Evolutionary conservation across 352 stramenopile genomes (phyloP), one percentile per base, ranked within the genome.

Genomic region (Elongisporangium prolatum): DNA sequence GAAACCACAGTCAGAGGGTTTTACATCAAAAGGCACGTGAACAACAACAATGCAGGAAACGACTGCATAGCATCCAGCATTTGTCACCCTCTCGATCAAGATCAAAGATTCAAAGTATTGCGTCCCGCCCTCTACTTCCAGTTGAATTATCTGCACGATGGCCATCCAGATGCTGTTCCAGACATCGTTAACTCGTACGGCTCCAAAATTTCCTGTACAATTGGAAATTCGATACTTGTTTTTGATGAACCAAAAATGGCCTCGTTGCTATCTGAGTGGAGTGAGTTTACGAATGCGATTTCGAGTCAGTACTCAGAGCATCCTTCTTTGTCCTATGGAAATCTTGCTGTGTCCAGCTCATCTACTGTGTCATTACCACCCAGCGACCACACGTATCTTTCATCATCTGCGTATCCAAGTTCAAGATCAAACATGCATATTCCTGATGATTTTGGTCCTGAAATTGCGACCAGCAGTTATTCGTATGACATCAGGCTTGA

Each of bases 61-160:
- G 67, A 90, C 38, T 95, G 86, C 20, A 84, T 95, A 54, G 80
- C 80, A 44, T 94, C 84, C 14, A 95, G 86, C 53, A 73, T 95
- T 22, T 50, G 48, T 21, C 60, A 53, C 63, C 55, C 48, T 50
- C 66, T 10, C 28, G 56, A 24, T 18, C 34, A 44, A 17, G 34
- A 44, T 44, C 34, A 44, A 2, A 44, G 34, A 11, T 9, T 44
- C 5, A 44, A 4, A 44, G 34, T 17, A 11, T 48, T 52, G 9
- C 58, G 21, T 1, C 54, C 71, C 18, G 67, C 79, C 4, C 60
- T 93, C 61, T 65, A 61, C 34, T 67, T 93, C 8, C 75, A 66
- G 18, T 81, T 94, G 62, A 74, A 95, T 65, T 77, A 81, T 53
- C 71, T 95, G 0, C 70, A 93, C 48, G 70, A 74, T 44, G 66